Conservation (phyloP, 768 basidiomycete genomes). For the Termitomyces sp. region DNA sequence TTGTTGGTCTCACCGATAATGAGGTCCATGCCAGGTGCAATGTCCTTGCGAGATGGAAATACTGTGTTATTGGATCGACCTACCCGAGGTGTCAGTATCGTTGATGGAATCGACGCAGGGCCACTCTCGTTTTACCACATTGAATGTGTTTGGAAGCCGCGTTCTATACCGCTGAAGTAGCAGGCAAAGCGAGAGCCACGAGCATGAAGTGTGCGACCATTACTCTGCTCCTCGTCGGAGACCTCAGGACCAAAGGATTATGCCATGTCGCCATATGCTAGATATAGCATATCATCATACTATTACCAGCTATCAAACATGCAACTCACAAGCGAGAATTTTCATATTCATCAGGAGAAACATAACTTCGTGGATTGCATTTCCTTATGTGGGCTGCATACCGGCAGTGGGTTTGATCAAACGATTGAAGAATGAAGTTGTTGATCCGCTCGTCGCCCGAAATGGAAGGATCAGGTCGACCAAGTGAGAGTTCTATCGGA, state of each 20-base stretch:
- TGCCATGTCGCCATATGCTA: conserved; percentile 9
- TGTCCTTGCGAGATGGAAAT: conserved; percentile 10
- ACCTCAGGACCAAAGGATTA: conserved; percentile 11
- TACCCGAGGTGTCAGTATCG: no score
- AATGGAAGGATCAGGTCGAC: conserved; percentile 6
- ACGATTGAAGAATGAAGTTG: conserved; percentile 19
- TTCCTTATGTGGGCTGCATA: conserved; percentile 16
- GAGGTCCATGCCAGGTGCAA: conserved; percentile 13
- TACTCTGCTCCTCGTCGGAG: conserved; percentile 2
- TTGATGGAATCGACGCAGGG: no score
- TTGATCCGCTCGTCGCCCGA: conserved; percentile 10
- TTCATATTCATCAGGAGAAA: conserved; percentile 9
- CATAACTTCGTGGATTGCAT: conserved; percentile 14
- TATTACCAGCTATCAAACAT: background rate
- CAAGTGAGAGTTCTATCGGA: conserved; percentile 13
- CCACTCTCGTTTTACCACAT: conserved; percentile 9
- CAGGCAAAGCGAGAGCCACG: conserved; percentile 14
- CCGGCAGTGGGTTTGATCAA: conserved; percentile 10
- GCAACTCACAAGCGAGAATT: conserved; percentile 6
- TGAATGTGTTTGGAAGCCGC: conserved; percentile 15
- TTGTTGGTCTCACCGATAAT: conserved; percentile 11
- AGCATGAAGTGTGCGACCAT: background rate
- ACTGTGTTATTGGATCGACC: conserved; percentile 12
- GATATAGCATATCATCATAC: background rate
- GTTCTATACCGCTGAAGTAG: conserved; percentile 14